Evolutionary conservation across 139 green algal genomes (phyloP), one percentile per base, ranked within the genome.

Genomic region (Tetratostichococcus sp.): DNA sequence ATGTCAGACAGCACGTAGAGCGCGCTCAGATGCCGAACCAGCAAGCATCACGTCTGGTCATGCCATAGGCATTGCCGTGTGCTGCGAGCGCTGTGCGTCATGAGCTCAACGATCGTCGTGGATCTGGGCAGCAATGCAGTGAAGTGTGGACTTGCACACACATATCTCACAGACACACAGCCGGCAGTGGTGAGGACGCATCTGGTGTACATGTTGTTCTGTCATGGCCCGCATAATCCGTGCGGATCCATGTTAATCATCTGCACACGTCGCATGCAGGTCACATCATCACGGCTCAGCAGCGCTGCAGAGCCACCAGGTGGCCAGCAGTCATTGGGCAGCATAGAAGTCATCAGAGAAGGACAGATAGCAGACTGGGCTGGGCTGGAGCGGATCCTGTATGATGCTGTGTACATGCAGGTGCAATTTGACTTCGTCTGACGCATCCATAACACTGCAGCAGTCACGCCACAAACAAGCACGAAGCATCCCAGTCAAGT

Each of bases 81-180:
- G n/a, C n/a, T n/a, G n/a, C n/a, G n/a, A n/a, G n/a, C n/a, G n/a
- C n/a, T n/a, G n/a, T n/a, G n/a, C n/a, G n/a, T n/a, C n/a, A 88
- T 81, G 31, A 82, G 86, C 1, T 87, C 70, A 57, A 50, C 82
- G 1, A 71, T 83, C 0, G 87, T 95, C 0, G 28, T 94, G 21
- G 89, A 94, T 43, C 78, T 82, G 43, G 91, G 91, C 72, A 87
- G 79, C 72, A 76, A 86, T 22, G 88, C 78, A 67, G 74, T 93
- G n/a, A 90, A 91, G 30, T 88, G 87, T 5, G 91, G 91, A 25
- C 82, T 84, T 50, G 77, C 83, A 0, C 72, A 72, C 72, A 82
- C 84, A 33, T 91, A 90, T 26, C 89, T 89, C 0, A 85, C 70
- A 23, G 89, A 93, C 0, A 76, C 86, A 19, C 86, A 91, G 69